phyloP scores from a whole-genome alignment of 2,329 filamentous ascomycete species.

The Epichloe elymi region DNA sequence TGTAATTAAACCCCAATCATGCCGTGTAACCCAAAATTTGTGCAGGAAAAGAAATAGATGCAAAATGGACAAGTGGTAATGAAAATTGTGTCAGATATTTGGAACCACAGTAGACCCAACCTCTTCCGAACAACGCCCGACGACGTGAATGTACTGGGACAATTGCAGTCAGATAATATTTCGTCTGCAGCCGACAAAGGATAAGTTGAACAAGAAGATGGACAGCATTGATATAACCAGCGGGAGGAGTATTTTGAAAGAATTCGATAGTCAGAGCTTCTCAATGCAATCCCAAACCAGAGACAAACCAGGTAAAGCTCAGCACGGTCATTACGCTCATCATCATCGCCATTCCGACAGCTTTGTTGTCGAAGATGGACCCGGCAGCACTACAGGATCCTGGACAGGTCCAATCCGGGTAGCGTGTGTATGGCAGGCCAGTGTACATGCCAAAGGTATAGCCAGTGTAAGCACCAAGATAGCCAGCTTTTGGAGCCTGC shows the following conservation, averaged over 20 bases:
- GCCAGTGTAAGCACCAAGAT: constrained; percentile 33
- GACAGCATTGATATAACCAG: neutral
- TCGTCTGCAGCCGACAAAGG: neutral
- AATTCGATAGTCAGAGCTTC: neutral
- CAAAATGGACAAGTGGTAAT: neutral
- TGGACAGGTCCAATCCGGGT: constrained; percentile 39
- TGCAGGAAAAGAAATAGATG: neutral
- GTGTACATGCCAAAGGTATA: constrained; percentile 48
- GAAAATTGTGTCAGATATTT: neutral
- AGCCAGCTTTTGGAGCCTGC: constrained; percentile 40
- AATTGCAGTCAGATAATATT: neutral
- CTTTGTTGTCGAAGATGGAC: constrained; percentile 31
- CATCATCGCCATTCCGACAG: constrained; percentile 35
- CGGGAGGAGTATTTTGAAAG: neutral
- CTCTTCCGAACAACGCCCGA: neutral
- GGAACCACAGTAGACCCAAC: neutral
- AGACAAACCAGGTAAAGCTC: constrained; percentile 53
- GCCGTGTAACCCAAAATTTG: neutral
- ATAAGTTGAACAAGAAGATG: neutral
- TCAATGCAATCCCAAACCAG: constrained; percentile 30
- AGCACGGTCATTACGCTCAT: constrained; percentile 44
- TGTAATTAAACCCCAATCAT: neutral
- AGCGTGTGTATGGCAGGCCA: constrained; percentile 35
- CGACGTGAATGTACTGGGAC: neutral
- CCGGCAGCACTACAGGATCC: constrained; percentile 44